Base-by-base conservation (phyloP, 805 yeast genomes). In the Pichia deserticola region DNA sequence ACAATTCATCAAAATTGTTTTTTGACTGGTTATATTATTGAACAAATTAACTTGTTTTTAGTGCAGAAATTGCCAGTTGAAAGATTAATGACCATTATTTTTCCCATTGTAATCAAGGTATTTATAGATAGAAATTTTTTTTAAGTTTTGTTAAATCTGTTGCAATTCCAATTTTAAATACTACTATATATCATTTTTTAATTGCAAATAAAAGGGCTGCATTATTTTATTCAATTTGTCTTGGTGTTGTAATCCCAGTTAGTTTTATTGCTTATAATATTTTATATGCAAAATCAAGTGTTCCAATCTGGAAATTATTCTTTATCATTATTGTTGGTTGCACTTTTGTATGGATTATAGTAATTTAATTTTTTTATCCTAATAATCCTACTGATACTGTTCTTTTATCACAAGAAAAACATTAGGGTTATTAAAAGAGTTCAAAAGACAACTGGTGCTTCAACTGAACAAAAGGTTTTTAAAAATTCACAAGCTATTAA, bases 251-350 rank as follows among this genome's bases (percentile, higher is more conserved):
- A 9, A 75, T 79, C 40, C 79, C 81, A 11, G 72, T 76, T 33
- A 65, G 63, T 29, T 61, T 63, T 38, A 58, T 65, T 39, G 70
- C 72, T 27, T 72, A 68, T 51, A 76, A 74, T 39, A 58, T 69
- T 9, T 55, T 67, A 35, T 62, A 63, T 52, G 60, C 64, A 5
- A 48, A 51, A 28, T 34, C 60, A 1, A 49, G 70, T 11, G 60
- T 60, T 1, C 65, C 66, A 11, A 49, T 54, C 30, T 83, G 86
- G 85, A 75, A 76, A 55, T 59, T 81, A 15, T 73, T 80, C 49
- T 75, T 73, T 63, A 73, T 81, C 35, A 74, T 80, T 45, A 71
- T 77, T 48, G 88, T 86, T 44, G 75, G 79, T 12, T 60, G 77
- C 39, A 77, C 86, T 0, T 65, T 79, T 27, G 29, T 74, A 25